These are phyloP conservation scores for Hanseniaspora gamundiae DNA, from an alignment of 1,139 yeast species.

Conservation along the genomic window DNA sequence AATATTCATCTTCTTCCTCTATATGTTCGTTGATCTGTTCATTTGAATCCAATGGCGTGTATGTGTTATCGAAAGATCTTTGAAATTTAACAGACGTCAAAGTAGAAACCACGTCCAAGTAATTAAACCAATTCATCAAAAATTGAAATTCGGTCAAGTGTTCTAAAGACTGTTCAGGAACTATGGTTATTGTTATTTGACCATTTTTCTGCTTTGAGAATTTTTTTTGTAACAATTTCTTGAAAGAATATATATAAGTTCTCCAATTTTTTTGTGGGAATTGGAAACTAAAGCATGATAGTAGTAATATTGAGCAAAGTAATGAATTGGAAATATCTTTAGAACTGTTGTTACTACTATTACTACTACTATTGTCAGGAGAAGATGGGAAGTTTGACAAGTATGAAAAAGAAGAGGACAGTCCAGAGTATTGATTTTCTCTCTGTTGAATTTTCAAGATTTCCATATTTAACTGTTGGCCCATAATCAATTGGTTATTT, in stretches of 20 bases:
- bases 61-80: background rate
- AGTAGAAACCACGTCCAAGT: conserved; percentile 4
- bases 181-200: conserved; percentile 2
- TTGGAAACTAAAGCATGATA: background rate
- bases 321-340: background rate
- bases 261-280: background rate
- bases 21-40: too few relatives aligned
- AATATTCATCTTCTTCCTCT: conserved; percentile 1
- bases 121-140: conserved; percentile 7
- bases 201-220: background rate
- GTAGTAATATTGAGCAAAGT: background rate
- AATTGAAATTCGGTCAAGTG: conserved; percentile 2
- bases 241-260: background rate
- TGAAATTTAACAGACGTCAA: conserved; percentile 2
- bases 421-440: too few relatives aligned
- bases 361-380: too few relatives aligned
- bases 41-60: background rate
- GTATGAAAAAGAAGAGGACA: too few relatives aligned
- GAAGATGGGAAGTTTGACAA: too few relatives aligned
- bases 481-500: background rate
- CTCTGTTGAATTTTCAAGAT: background rate
- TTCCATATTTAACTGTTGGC: background rate
- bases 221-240: background rate
- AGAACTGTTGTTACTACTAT: background rate
- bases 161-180: conserved; percentile 2